Evolutionary conservation across 2,329 filamentous ascomycete genomes (phyloP), one percentile per base, ranked within the genome.

Genomic region (Colletotrichum spinosum): DNA sequence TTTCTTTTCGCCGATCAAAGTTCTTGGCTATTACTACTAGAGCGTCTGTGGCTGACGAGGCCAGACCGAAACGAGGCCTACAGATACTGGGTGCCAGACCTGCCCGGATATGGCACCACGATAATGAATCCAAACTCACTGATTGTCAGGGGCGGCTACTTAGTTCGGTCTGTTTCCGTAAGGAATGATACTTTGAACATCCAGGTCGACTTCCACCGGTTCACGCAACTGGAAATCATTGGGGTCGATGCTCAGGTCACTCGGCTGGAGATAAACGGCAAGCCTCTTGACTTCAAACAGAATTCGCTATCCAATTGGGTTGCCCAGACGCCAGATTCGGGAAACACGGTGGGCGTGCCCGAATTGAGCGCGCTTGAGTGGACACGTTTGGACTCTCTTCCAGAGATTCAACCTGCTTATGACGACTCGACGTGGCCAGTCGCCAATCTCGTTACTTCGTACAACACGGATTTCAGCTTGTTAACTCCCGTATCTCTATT

Each of bases 121-220:
- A 52, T 76, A 13, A 78, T 79, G 72, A 75, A 74, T 38, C 73
- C 74, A 0, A 71, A 71, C 1, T 69, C 83, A 76, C 81, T 91
- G 15, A 88, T 92, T 45, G 76, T 90, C 55, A 86, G 89, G 65
- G 89, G 85, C 0, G 86, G 87, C 9, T 91, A 92, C 70, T 81
- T 92, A 0, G 73, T 91, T 41, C 85, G 90, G 7, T 87, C 84
- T 0, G 88, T 88, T 0, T 81, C 82, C 3, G 74, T 90, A 1
- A 70, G 84, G 6, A 86, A 83, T 2, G 79, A 78, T n/a, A 82
- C 83, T 1, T 80, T 95, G 5, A 80, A 85, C 11, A 74, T 95
- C 3, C 86, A 85, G 4, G 92, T 90, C 3, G 92, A 96, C 71
- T 83, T 94, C 67, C 94, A 95, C 70, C 76, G 82, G 0, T 93